Conservation (phyloP, 2,329 filamentous ascomycete genomes). For the Arachnomyces sp. region DNA sequence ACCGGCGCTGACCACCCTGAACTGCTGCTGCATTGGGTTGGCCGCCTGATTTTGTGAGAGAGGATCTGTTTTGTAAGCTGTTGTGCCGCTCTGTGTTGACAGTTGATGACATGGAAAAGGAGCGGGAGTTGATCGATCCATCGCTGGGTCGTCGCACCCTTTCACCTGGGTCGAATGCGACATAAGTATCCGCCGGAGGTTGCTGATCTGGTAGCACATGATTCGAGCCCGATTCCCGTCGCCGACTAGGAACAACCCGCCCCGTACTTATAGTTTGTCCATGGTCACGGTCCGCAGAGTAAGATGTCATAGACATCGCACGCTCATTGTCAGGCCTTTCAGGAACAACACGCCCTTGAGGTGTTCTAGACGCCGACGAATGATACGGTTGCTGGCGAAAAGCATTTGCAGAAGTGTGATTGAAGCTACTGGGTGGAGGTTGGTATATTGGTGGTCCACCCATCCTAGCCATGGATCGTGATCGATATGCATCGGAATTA, state of each 20-base stretch:
- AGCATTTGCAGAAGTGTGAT: constrained; percentile 62
- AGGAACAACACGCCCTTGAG: constrained; percentile 83
- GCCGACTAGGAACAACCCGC: constrained; percentile 74
- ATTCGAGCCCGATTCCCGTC: constrained; percentile 48
- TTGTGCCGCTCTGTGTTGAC: constrained; percentile 52
- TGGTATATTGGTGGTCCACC: constrained; percentile 67
- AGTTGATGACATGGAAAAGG: constrained; percentile 85
- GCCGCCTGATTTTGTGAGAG: constrained; percentile 41
- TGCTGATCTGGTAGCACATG: constrained; percentile 20
- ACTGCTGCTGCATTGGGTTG: constrained; percentile 53
- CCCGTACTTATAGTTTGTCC: constrained; percentile 80
- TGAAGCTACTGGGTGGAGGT: constrained; percentile 54
- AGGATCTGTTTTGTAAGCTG: constrained; percentile 49
- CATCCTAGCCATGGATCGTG: constrained; percentile 80
- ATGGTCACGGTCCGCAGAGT: constrained; percentile 68
- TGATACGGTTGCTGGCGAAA: constrained; percentile 74
- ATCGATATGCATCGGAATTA: constrained; percentile 79
- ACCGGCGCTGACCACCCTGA: constrained; percentile 56
- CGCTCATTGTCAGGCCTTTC: constrained; percentile 89
- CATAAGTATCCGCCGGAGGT: constrained; percentile 48
- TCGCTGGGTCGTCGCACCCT: constrained; percentile 37
- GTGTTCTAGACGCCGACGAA: constrained; percentile 62
- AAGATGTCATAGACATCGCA: constrained; percentile 91
- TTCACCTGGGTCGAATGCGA: constrained; percentile 20
- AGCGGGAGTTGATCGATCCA: constrained; percentile 45